A percentile compares a stretch with the other conserved stretches of the same genome.
Conservation (phyloP, 2,329 filamentous ascomycete genomes). For the Tothia fuscella region DNA sequence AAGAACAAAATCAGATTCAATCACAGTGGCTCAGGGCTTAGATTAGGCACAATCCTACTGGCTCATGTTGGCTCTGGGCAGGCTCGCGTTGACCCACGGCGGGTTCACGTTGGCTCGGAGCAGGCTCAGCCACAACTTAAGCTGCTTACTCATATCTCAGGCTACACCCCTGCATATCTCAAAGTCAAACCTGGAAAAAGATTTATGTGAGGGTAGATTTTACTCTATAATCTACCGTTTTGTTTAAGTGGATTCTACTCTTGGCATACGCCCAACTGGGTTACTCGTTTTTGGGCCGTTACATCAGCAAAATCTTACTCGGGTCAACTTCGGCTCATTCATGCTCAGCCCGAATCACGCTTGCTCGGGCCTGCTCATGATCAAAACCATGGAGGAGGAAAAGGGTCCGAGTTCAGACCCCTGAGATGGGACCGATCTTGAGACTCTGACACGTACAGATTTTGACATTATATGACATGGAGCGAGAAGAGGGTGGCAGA, state of each 20-base stretch:
- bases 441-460: not conserved
- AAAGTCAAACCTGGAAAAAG: no score
- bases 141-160: no score
- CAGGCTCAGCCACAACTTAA: no score
- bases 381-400: not conserved
- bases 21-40: no score
- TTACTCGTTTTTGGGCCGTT: constrained; percentile 5
- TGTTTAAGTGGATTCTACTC: not conserved
- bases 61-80: no score
- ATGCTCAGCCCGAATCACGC: constrained; percentile 1
- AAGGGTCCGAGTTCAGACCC: not conserved
- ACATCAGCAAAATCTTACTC: constrained; percentile 7
- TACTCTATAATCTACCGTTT: no score
- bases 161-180: no score
- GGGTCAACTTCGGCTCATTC: constrained; percentile 5
- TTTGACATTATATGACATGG: not conserved
- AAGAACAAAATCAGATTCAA: no score
- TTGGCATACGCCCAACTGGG: constrained; percentile 4
- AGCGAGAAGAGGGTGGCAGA: not conserved
- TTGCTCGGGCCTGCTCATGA: not conserved
- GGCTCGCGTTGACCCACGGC: no score
- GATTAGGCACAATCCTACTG: no score
- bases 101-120: no score
- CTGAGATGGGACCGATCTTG: not conserved
- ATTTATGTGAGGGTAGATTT: no score